Evolutionary conservation across 345 rosid genomes (phyloP).

Genomic region (Brassica incana): DNA sequence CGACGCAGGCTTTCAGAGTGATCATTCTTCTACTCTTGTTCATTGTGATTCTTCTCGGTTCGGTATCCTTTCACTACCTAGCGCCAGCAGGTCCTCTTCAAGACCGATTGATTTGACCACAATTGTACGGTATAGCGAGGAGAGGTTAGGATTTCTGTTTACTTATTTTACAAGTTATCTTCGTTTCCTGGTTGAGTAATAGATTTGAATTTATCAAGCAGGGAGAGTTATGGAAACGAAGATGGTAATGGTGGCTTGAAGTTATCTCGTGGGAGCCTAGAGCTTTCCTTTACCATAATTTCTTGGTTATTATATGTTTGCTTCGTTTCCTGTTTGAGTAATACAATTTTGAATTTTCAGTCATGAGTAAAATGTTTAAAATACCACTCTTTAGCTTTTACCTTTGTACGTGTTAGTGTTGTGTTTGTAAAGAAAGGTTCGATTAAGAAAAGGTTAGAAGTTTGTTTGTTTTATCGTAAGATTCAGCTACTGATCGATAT

Average conservation of each 20-base stretch:
- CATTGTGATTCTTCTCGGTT: slow-evolving; percentile 62
- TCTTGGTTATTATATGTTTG: slow-evolving; percentile 52
- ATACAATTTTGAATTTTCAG: too few relatives aligned
- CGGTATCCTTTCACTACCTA: slow-evolving; percentile 65
- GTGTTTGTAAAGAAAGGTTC: too few relatives aligned
- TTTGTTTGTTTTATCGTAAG: too few relatives aligned
- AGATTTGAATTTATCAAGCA: background rate
- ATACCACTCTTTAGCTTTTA: too few relatives aligned
- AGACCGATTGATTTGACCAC: slow-evolving; percentile 68
- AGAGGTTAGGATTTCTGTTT: slow-evolving; percentile 36
- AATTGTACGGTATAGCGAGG: slow-evolving; percentile 41
- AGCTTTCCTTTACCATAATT: slow-evolving; percentile 77
- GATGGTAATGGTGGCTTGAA: slow-evolving; percentile 56
- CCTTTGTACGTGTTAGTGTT: too few relatives aligned
- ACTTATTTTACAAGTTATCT: background rate
- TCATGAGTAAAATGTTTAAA: too few relatives aligned
- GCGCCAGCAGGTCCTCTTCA: slow-evolving; percentile 38
- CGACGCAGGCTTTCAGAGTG: slow-evolving; percentile 46
- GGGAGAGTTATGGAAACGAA: slow-evolving; percentile 42
- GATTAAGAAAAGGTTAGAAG: too few relatives aligned
- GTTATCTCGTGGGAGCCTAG: slow-evolving; percentile 94
- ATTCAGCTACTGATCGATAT: too few relatives aligned
- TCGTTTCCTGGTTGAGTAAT: background rate
- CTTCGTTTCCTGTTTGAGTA: too few relatives aligned
- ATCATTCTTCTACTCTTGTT: slow-evolving; percentile 59